A percentile compares a stretch with the other conserved stretches of the same genome.
Evolutionary conservation across 1,284 basidiomycete species (phyloP).

Genomic region (Anthracocystis walkeri): DNA sequence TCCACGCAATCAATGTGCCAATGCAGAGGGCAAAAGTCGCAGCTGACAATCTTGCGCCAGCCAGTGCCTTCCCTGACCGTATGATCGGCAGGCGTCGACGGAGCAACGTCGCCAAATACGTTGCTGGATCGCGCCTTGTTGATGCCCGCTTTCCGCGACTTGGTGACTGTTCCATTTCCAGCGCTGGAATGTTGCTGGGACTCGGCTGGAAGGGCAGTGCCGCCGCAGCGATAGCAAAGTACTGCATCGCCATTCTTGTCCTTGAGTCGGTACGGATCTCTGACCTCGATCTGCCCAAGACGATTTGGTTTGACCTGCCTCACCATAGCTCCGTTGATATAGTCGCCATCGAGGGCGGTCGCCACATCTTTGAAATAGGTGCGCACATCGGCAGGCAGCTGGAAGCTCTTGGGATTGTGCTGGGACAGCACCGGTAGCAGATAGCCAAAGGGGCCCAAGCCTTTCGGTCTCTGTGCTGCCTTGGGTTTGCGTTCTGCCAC

Average conservation of each 20-base stretch:
- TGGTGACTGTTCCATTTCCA: not conserved
- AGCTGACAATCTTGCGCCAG: constrained; percentile 80
- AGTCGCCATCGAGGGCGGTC: constrained; percentile 67
- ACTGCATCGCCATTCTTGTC: constrained; percentile 85
- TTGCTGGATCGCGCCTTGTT: constrained; percentile 8
- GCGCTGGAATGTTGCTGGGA: constrained; percentile 24
- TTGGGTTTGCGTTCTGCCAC: constrained; percentile 62
- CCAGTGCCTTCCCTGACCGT: constrained; percentile 40
- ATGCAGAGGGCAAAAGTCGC: constrained; percentile 93
- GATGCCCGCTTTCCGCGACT: not conserved
- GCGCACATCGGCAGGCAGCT: constrained; percentile 88
- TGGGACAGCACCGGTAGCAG: constrained; percentile 78
- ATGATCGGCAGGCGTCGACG: constrained; percentile 25
- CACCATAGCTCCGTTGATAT: constrained; percentile 77
- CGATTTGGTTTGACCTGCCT: constrained; percentile 73
- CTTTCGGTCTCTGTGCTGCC: constrained; percentile 42
- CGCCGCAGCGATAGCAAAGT: constrained; percentile 88
- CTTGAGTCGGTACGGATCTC: constrained; percentile 87
- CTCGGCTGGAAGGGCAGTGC: constrained; percentile 75
- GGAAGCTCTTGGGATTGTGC: constrained; percentile 82
- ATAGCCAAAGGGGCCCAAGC: constrained; percentile 71
- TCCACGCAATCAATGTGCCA: constrained; percentile 98
- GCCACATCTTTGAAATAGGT: constrained; percentile 81
- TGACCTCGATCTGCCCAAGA: constrained; percentile 87
- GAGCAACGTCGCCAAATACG: constrained; percentile 10